Percentiles rank a stretch among this genome's conserved stretches.
phyloP scores from a whole-genome alignment of 148 eudicot genomes.

The Camellia granthamiana region DNA sequence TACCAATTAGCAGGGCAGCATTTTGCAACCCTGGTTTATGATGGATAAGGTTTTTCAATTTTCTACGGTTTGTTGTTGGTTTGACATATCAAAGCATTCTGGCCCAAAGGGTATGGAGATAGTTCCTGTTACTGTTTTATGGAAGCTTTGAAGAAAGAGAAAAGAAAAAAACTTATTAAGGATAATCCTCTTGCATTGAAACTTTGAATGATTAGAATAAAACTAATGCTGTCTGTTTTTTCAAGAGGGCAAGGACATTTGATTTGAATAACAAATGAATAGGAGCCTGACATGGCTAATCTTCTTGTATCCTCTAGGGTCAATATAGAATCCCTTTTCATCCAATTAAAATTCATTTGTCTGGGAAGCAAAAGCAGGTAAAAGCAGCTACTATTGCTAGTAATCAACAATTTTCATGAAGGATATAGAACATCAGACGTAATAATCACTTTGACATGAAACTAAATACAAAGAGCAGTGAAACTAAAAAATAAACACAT shows the following conservation, averaged over 20 bases:
- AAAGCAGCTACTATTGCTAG: neutral
- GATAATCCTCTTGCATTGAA: too few species aligned
- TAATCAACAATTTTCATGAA: neutral
- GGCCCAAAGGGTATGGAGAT: neutral
- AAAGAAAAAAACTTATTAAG: too few species aligned
- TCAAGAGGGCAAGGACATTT: too few species aligned
- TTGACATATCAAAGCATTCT: neutral
- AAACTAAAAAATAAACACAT: too few species aligned
- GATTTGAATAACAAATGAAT: too few species aligned
- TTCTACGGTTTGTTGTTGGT: neutral
- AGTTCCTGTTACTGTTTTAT: neutral
- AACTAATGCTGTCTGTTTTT: too few species aligned
- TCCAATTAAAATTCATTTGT: neutral
- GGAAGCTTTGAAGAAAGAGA: too few species aligned
- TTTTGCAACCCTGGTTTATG: neutral
- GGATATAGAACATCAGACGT: neutral
- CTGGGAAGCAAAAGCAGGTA: neutral
- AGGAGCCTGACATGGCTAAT: neutral
- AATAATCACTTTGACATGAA: too few species aligned
- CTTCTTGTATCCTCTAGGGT: neutral
- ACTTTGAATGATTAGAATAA: too few species aligned
- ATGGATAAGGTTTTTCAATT: neutral
- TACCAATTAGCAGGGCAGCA: neutral
- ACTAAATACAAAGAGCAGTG: neutral
- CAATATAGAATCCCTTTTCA: neutral